Evolutionary conservation across 1,284 basidiomycete species (phyloP), one percentile per base, ranked within the genome.

Genomic region (Sporisorium scitamineum): DNA sequence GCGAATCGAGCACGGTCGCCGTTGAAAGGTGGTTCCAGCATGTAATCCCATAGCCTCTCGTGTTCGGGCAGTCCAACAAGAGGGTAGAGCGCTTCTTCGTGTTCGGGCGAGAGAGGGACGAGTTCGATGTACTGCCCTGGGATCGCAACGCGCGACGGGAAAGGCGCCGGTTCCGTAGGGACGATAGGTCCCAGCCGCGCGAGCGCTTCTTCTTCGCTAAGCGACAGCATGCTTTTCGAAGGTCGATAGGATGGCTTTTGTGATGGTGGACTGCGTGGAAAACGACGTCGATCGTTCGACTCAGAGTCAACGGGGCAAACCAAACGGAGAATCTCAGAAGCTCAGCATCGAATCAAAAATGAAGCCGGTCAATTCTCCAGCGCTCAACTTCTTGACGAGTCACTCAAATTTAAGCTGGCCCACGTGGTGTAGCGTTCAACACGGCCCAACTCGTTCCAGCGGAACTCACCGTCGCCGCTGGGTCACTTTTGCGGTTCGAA

Each of bases 1-100:
- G 29, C 16, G 22, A 65, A 70, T 26, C 50, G 54, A 0, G 39
- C n/a, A 2, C 41, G 31, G 45, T 75, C 65, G 45, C 71, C 71
- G 26, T 66, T 37, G 62, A 70, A 70, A 16, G 71, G 55, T 0
- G 5, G 1, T 16, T 70, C 55, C 20, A 75, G 60, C 62, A 75
- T 63, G 53, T 66, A 75, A 37, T 75, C 67, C 66, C 67, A 75
- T 24, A 66, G 37, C 24, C 62, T 48, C 47, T 70, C 67, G 55
- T 75, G 66, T 41, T 75, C 66, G 31, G 66, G 53, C 26, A 59
- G 58, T 1, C 26, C 71, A 0, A 65, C 29, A 24, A 75, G 31
- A 2, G 55, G 44, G 44, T 62, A 75, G 14, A 75, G 60, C 31
- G 44, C 55, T 20, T 75, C 71, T 5, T 48, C 24, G 32, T 75